Evolutionary conservation across 2,329 filamentous ascomycete species (phyloP), one percentile per base, ranked within the genome.

Genomic region (Claviceps africana): DNA sequence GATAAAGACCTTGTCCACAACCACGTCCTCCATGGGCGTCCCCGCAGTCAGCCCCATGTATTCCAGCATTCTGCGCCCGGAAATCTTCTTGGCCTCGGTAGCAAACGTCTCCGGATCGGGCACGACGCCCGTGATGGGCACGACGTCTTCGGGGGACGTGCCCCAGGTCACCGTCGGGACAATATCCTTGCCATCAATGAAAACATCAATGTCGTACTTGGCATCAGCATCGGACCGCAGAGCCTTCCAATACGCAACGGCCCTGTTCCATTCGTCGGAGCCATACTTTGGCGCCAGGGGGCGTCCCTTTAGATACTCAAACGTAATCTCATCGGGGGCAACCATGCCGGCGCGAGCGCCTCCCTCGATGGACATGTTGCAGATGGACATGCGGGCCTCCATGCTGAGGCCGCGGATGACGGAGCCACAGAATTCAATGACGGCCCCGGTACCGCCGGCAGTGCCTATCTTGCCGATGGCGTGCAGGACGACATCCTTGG

Each of bases 301-400:
- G 56, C 85, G 82, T 61, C 85, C 88, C 75, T 93, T 93, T 62
- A 98, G 85, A 66, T 97, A 98, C 59, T 95, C 88, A 61, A 95
- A 95, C 30, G 93, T 97, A 54, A 76, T 86, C 64, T 96, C 85
- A 64, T 98, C 93, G 5, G 93, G 93, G 10, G 93, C 93, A 54
- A 98, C 84, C 89, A 98, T 95, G 59, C 93, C 93, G 55, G 91
- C 91, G 71, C 93, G 81, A 47, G 93, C 93, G 70, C 93, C 93
- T 60, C 78, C 93, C 75, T 98, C 93, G 60, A 97, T 96, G 15
- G 90, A 89, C 93, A 97, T 97, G 75, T 98, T 98, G 76, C 93
- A 97, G 67, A 98, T 95, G 57, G 90, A 96, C 93, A 98, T 97
- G 60, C 93, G 83, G 44, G 91, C 93, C 71, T 97, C 93, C 81